A percentile compares a stretch with the other conserved stretches of the same genome.
Conservation (phyloP, 768 basidiomycete species). For the Leccinum pellstonianum region DNA sequence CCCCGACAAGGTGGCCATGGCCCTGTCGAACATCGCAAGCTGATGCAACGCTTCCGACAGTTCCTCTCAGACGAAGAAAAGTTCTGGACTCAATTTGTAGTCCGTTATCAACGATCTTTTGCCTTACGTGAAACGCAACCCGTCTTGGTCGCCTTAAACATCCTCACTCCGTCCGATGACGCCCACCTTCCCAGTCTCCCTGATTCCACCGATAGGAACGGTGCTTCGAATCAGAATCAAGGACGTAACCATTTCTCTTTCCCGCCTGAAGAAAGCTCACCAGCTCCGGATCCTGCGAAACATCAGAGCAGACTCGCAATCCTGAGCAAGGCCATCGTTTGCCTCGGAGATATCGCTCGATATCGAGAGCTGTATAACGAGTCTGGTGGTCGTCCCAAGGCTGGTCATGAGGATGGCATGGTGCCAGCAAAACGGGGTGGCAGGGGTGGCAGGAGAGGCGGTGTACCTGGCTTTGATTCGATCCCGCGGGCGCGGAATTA, state of each 20-base stretch:
- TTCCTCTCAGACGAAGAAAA: slow-evolving; percentile 89
- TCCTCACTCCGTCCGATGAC: slow-evolving; percentile 45
- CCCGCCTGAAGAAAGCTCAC: slow-evolving; percentile 53
- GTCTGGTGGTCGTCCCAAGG: slow-evolving; percentile 57
- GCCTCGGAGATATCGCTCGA: slow-evolving; percentile 90
- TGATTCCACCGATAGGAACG: slow-evolving; percentile 23
- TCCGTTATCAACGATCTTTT: slow-evolving; percentile 72
- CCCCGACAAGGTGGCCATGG: slow-evolving; percentile 46
- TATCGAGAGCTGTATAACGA: slow-evolving; percentile 92
- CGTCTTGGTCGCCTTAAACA: slow-evolving; percentile 55
- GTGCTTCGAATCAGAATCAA: slow-evolving; percentile 24
- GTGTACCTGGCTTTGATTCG: slow-evolving; percentile 41
- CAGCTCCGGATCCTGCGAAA: slow-evolving; percentile 33
- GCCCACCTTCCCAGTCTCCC: slow-evolving; percentile 24
- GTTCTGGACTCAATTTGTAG: slow-evolving; percentile 83
- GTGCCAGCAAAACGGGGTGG: slow-evolving; percentile 33
- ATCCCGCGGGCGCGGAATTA: slow-evolving; percentile 65
- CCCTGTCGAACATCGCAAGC: slow-evolving; percentile 80
- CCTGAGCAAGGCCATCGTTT: slow-evolving; percentile 85
- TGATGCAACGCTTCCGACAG: slow-evolving; percentile 83
- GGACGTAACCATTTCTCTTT: slow-evolving; percentile 64
- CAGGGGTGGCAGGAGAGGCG: slow-evolving; percentile 46
- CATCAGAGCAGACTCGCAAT: slow-evolving; percentile 67
- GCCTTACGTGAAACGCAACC: slow-evolving; percentile 62
- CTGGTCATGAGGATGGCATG: slow-evolving; percentile 62